Conservation (phyloP, 441 rosid genomes). For the Populus trichocarpa region DNA sequence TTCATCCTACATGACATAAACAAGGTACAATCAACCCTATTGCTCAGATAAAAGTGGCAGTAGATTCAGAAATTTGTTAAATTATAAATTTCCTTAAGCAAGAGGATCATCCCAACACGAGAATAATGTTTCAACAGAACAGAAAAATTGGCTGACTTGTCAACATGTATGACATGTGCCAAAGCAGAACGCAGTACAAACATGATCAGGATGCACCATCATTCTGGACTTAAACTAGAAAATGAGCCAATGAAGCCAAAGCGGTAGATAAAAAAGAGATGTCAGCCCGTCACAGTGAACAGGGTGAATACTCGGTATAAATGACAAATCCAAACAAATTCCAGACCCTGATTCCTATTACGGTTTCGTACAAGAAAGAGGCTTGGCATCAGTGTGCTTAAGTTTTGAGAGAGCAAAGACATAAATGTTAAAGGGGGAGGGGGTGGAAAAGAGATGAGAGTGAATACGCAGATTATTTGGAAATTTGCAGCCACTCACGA, state of each 20-base stretch:
- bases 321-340: background rate
- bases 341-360: background rate
- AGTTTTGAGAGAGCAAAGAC: background rate
- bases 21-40: background rate
- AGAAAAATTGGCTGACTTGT: background rate
- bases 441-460: background rate
- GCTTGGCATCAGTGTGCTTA: background rate
- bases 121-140: background rate
- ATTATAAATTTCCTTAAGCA: background rate
- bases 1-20: background rate
- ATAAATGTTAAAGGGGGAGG: background rate
- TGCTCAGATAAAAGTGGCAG: background rate
- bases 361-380: background rate
- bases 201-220: background rate
- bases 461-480: too few species aligned
- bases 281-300: background rate
- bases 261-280: background rate
- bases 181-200: background rate
- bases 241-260: background rate
- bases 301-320: too few species aligned
- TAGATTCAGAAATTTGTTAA: background rate
- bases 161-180: background rate
- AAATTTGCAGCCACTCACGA: slow-evolving; percentile 1
- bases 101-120: background rate
- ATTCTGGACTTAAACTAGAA: background rate